Evolutionary conservation across 352 stramenopile species (phyloP).

Genomic region (Pythium volutum): DNA sequence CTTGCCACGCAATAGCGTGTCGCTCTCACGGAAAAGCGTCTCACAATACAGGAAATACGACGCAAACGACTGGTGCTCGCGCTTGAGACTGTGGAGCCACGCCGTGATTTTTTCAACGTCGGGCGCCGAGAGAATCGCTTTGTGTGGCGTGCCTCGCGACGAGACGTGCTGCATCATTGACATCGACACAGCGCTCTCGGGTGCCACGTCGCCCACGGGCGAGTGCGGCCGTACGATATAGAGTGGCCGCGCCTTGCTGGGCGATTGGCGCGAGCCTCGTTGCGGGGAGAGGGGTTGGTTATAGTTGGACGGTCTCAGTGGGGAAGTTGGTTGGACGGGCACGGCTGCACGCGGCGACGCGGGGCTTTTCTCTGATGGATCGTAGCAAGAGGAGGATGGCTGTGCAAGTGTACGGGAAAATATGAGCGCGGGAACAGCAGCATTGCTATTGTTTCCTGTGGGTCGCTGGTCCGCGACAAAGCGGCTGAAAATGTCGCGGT

Average conservation of each 20-base stretch:
- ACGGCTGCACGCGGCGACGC: constrained; percentile 9
- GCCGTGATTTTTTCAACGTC: constrained; percentile 62
- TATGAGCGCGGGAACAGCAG: not conserved
- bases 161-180: constrained; percentile 29
- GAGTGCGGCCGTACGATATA: constrained; percentile 22
- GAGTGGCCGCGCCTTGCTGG: constrained; percentile 15
- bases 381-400: not conserved
- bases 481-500: constrained; percentile 27
- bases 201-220: constrained; percentile 20
- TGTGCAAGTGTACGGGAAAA: constrained; percentile 15
- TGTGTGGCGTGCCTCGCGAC: constrained; percentile 16
- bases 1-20: constrained; percentile 58
- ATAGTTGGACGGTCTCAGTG: not conserved
- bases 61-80: constrained; percentile 38
- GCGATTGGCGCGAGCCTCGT: not conserved
- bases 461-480: constrained; percentile 11
- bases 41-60: constrained; percentile 78
- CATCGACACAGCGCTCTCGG: constrained; percentile 19
- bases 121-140: constrained; percentile 34
- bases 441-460: not conserved
- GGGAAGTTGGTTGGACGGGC: constrained; percentile 2
- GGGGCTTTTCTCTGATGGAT: constrained; percentile 13
- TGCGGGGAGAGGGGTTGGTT: not conserved
- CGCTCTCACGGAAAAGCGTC: constrained; percentile 66
- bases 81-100: constrained; percentile 56